phyloP scores from a whole-genome alignment of 2,329 filamentous ascomycete species.

The Colletotrichum lupini region DNA sequence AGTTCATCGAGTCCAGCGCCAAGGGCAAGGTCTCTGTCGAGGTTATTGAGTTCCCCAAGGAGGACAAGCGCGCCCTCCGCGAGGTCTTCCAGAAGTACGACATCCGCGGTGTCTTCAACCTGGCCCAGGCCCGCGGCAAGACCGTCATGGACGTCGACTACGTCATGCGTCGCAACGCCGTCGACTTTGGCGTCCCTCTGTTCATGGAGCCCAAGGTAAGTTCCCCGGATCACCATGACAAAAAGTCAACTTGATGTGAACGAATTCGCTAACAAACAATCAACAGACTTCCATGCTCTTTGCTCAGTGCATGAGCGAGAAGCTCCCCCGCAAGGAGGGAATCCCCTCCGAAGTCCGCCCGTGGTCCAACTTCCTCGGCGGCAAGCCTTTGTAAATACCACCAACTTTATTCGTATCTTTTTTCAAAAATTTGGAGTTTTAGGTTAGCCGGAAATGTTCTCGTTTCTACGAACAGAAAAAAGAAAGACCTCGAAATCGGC shows the following conservation, averaged over 20 bases:
- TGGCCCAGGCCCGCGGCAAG: conserved; percentile 85
- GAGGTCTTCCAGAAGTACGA: conserved; percentile 98
- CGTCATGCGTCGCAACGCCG: conserved; percentile 97
- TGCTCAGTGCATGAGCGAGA: conserved; percentile 96
- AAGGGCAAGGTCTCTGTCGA: conserved; percentile 80
- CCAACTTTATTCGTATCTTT: neutral
- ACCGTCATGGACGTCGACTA: conserved; percentile 93
- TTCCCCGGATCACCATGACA: conserved; percentile 2
- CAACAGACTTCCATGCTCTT: conserved; percentile 91
- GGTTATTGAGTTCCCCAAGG: conserved; percentile 95
- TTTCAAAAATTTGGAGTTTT: conserved; percentile 3
- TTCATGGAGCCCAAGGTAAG: conserved; percentile 97
- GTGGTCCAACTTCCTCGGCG: conserved; percentile 96
- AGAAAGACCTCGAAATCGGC: conserved; percentile 10
- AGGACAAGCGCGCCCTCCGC: conserved; percentile 93
- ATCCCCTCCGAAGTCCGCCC: conserved; percentile 91
- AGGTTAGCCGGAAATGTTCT: conserved; percentile 14
- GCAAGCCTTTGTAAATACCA: conserved; percentile 76
- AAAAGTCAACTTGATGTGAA: neutral
- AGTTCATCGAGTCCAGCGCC: conserved; percentile 78
- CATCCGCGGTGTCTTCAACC: conserved; percentile 95
- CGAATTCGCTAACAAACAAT: conserved; percentile 43
- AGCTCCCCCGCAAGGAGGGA: conserved; percentile 87
- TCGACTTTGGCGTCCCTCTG: conserved; percentile 96
- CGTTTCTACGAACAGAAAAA: neutral